Base-by-base conservation (phyloP, 257 asterid genomes). In the Scutellaria barbata region DNA sequence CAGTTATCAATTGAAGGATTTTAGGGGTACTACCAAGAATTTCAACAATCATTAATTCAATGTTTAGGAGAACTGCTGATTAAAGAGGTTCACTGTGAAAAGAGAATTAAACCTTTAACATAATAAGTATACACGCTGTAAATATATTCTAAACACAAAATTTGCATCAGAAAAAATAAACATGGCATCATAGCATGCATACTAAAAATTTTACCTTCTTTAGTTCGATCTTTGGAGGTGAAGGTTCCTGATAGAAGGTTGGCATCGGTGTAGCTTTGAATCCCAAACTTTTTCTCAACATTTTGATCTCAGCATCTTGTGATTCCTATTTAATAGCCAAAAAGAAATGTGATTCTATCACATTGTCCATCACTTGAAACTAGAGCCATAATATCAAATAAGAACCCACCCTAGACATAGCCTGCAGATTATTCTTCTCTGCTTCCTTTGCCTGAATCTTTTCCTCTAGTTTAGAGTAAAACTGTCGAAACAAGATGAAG, bases 181-280 rank as follows among this genome's bases (percentile, higher is more conserved):
- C 33, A 30, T 25, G 33, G 35, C 58, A 42, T 30, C 45, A 12
- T 53, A 41, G 45, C 47, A 62, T 40, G 67, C 17, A 25, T 43
- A 41, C 33, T 68, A 56, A 65, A 65, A 61, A 71, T 11, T 56
- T 46, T 77, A 94, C 97, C 97, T 94, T 94, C 89, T 90, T 94
- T 73, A 94, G 76, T 66, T 94, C 99, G 72, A 81, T 83, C 81
- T 89, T 91, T 1, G 92, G 95, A 70, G 99, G 99, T 17, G 92
- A 74, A 80, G 99, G 99, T 78, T 91, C 99, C 81, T 89, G 99
- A 81, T 94, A 94, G 83, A 94, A 94, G 83, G 85, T 94, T 17
- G 99, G 99, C 99, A 94, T 89, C 1, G 99, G 99, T 66, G 92
- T 89, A 20, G 99, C 99, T 81, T 94, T 94, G 80, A 94, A 94